These are phyloP conservation scores for Dictyostelium purpureum DNA, from an alignment of 78 protist genomes.

Conservation along the genomic window DNA sequence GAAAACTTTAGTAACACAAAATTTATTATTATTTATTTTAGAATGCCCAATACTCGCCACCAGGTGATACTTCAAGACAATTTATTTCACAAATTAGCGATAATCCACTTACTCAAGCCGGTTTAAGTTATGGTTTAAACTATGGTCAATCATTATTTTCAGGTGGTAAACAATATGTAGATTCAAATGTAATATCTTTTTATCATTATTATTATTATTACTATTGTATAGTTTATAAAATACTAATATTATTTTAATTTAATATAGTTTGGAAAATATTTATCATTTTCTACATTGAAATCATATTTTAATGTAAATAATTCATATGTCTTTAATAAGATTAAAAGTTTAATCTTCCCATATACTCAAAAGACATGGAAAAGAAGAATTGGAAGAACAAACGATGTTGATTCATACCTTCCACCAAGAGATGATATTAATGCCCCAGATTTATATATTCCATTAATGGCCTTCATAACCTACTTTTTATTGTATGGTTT, in stretches of 20 bases:
- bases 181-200: slow-evolving; percentile 52
- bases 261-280: slow-evolving; percentile 65
- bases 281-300: slow-evolving; percentile 74
- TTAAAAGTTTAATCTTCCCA: slow-evolving; percentile 84
- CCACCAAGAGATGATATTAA: slow-evolving; percentile 90
- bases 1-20: too few relatives aligned
- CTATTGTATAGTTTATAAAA: not conserved
- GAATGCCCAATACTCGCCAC: slow-evolving; percentile 34
- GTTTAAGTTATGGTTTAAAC: slow-evolving; percentile 51
- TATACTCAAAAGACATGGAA: slow-evolving; percentile 81
- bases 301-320: slow-evolving; percentile 88
- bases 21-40: too few relatives aligned
- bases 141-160: slow-evolving; percentile 61
- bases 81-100: slow-evolving; percentile 35
- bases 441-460: slow-evolving; percentile 93
- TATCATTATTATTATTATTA: not conserved
- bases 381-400: slow-evolving; percentile 59
- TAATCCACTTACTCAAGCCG: slow-evolving; percentile 73
- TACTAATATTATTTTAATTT: not conserved
- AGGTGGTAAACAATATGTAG: slow-evolving; percentile 74
- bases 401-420: slow-evolving; percentile 49
- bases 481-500: slow-evolving; percentile 84
- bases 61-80: slow-evolving; percentile 21
- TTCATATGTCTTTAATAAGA: slow-evolving; percentile 86
- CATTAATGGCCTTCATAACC: slow-evolving; percentile 91